A percentile compares a stretch with the other conserved stretches of the same genome.
phyloP scores from a whole-genome alignment of 1,284 basidiomycete genomes.

The Boletus sp. region DNA sequence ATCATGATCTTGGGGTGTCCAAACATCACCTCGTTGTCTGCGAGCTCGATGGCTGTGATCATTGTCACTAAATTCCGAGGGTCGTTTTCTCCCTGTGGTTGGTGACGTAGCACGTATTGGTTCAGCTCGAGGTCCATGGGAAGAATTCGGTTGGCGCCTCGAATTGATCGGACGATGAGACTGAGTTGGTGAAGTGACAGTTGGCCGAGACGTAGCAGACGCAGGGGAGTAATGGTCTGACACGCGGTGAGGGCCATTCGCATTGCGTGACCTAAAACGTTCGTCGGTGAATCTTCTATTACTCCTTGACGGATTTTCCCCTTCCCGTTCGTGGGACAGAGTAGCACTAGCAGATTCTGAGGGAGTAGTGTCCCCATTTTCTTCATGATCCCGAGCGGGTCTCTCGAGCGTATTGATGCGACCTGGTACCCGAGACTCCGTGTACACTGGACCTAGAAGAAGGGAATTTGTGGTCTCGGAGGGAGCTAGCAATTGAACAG shows the following conservation, averaged over 20 bases:
- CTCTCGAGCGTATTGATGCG: constrained; percentile 4
- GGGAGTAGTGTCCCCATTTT: constrained; percentile 7
- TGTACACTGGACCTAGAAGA: constrained; percentile 16
- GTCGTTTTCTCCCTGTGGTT: constrained; percentile 27
- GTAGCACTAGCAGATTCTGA: constrained; percentile 17
- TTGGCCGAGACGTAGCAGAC: constrained; percentile 6
- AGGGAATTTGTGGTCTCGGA: constrained; percentile 17
- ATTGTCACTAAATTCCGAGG: constrained; percentile 23
- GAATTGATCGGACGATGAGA: constrained; percentile 5
- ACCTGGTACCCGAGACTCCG: constrained; percentile 10
- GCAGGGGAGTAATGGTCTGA: constrained; percentile 21
- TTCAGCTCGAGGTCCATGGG: constrained; percentile 21
- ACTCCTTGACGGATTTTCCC: constrained; percentile 15
- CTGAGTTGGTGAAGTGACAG: constrained; percentile 10
- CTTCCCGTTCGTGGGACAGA: constrained; percentile 12
- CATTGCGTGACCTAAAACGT: constrained; percentile 5
- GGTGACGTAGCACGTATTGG: constrained; percentile 24
- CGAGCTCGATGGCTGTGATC: constrained; percentile 29
- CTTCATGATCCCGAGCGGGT: background rate
- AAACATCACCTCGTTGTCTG: constrained; percentile 28
- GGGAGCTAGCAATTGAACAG: constrained; percentile 8
- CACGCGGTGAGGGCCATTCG: constrained; percentile 7
- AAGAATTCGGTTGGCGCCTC: constrained; percentile 13
- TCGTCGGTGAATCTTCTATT: constrained; percentile 20
- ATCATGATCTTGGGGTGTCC: constrained; percentile 25